Evolutionary conservation across 768 basidiomycete genomes (phyloP).

Genomic region (Pleurotus tuber-regium): DNA sequence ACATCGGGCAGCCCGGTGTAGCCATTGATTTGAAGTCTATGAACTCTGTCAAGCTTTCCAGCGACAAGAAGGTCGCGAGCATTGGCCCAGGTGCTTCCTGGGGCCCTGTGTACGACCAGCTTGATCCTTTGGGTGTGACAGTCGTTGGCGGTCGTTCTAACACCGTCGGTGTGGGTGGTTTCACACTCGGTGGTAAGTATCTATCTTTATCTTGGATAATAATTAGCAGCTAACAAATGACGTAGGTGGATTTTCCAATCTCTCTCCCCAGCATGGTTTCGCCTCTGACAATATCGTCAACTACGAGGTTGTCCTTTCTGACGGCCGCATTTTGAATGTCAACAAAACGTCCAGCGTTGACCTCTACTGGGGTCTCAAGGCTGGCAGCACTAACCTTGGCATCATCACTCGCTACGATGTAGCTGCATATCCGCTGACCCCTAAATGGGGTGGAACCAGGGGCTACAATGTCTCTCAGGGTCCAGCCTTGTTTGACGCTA

Average conservation of each 20-base stretch:
- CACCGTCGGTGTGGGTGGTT: conserved; percentile 15
- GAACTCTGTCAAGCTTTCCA: conserved; percentile 3
- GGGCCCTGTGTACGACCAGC: conserved; percentile 12
- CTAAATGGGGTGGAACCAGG: conserved; percentile 15
- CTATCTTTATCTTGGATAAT: background rate
- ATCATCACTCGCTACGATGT: conserved; percentile 18
- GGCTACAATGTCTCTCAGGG: conserved; percentile 10
- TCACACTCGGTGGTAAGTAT: conserved; percentile 14
- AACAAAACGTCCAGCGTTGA: conserved; percentile 12
- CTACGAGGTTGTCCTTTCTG: conserved; percentile 15
- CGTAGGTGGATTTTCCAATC: conserved; percentile 17
- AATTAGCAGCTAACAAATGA: background rate
- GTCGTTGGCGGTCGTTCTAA: conserved; percentile 14
- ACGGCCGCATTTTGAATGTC: conserved; percentile 11
- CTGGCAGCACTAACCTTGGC: conserved; percentile 17
- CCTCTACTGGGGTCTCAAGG: conserved; percentile 17
- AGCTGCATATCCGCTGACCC: conserved; percentile 4
- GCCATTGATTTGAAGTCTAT: conserved; percentile 11
- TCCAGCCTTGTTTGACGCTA: conserved; percentile 1
- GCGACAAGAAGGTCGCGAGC: conserved; percentile 6
- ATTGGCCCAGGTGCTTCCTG: conserved; percentile 12
- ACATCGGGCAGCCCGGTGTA: conserved; percentile 12
- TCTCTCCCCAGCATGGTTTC: conserved; percentile 13
- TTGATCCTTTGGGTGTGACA: conserved; percentile 7
- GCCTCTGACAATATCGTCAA: conserved; percentile 13